Base-by-base conservation (phyloP, 192 early-diverging fungal species). In the Coemansia sp. region DNA sequence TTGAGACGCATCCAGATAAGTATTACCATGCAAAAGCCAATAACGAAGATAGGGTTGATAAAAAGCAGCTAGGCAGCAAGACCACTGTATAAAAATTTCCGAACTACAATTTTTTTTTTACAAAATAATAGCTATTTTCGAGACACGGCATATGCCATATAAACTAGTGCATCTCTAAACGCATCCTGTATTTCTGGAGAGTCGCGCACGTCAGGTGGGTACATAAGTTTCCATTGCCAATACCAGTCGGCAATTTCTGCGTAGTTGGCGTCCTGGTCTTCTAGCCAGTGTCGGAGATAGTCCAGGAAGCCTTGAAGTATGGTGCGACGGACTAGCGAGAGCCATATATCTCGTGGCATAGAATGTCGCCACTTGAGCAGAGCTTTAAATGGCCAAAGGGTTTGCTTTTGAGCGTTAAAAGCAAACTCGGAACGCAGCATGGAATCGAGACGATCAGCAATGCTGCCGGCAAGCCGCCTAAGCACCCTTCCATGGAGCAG, bases 171-270 rank as follows among this genome's bases (percentile, higher is more conserved):
- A 34, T 49, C 60, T 57, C 28, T 71, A 34, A 80, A 80, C 58
- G 65, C 58, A 4, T 34, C 28, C 34, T 80, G 68, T 10, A 74
- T 59, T 3, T 61, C 71, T 18, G 41, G 47, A 1, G 32, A 54
- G 10, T 51, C 56, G 55, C 71, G 68, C 6, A 74, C 64, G 9
- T 58, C 62, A 1, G 52, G 30, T 14, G 78, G 78, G 26, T 67
- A 71, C 68, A 71, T 49, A 21, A 49, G 68, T 60, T 54, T 71
- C 78, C 78, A 80, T 47, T 71, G 72, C 78, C 78, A 80, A 38
- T 80, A 80, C 78, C 78, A 80, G 51, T 80, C 72, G 44, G 78
- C 78, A 31, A 80, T 65, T 49, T 80, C 72, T 9, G 72, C 68
- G 34, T 80, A 80, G 48, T 71, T 62, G n/a, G 71, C 64, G 31